Base-by-base conservation (phyloP, 108 stramenopile genomes). In the Fragilariopsis cylindrus region DNA sequence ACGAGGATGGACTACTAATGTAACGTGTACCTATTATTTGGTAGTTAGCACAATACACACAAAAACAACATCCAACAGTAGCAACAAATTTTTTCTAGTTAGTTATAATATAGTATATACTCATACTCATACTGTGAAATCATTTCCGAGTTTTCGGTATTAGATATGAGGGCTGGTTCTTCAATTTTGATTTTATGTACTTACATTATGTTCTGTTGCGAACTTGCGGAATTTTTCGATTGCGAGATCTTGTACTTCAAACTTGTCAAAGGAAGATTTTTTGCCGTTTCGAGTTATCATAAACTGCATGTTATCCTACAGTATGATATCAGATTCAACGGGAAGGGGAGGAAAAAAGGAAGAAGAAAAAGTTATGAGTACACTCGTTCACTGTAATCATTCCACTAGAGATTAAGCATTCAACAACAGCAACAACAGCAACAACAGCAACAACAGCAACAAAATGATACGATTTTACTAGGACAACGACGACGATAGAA, bases 261-360 rank as follows among this genome's bases (percentile, higher is more conserved):
- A 97, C 77, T 94, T 97, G 70, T 89, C 91, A 58, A 79, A 92
- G 4, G 73, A 39, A 42, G 21, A 72, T 55, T 72, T 81, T 5
- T 62, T n/a, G 9, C 40, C 41, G n/a, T 70, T 57, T 46, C 91
- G 72, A n/a, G 82, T 80, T 47, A 98, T 95, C 98, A 99, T 98
- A 75, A 99, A 98, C 80, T 99, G 99, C 89, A 99, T 87, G 80
- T 99, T 99, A 80, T 99, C 99, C 67, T 68, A 18, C 50, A 45
- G 97, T 71, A 65, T 4, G 62, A 52, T 13, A 52, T 30, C 2
- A 30, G 30, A 30, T 30, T 30, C 30, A 30, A 30, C 30, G 97
- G 92, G 21, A 75, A 16, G 16, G 19, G 60, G 1, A 15, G 12
- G n/a, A 53, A n/a, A 53, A 12, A 53, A 3, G 13, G 52, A 53